Conservation (phyloP, 169 alveolate species). For the Prorocentrum cordatum region DNA sequence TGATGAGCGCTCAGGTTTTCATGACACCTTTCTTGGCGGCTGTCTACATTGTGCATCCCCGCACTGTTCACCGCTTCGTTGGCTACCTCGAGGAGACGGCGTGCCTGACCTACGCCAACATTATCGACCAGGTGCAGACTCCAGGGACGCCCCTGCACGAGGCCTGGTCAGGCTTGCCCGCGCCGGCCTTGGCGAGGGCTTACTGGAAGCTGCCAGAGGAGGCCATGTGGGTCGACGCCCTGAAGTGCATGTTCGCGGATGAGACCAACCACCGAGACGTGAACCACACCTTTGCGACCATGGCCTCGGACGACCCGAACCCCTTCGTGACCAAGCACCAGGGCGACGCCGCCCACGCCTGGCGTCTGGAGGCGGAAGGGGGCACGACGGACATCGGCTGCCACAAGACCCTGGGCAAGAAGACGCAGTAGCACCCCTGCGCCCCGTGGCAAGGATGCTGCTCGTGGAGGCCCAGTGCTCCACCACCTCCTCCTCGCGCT, state of each 20-base stretch:
- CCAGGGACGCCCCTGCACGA: constrained; percentile 20
- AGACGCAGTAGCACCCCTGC: too few relatives aligned
- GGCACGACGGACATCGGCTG: background rate
- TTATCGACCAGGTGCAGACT: constrained; percentile 23
- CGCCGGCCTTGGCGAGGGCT: constrained; percentile 5
- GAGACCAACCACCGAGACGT: constrained; percentile 39
- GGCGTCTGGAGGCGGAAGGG: constrained; percentile 1
- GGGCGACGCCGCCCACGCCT: background rate
- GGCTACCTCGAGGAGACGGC: constrained; percentile 31
- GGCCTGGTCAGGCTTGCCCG: background rate
- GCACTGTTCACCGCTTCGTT: background rate
- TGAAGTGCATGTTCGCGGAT: constrained; percentile 56
- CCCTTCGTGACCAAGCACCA: constrained; percentile 24
- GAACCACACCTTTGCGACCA: constrained; percentile 44
- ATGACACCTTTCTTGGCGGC: constrained; percentile 26
- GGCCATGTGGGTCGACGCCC: constrained; percentile 42
- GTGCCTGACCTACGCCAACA: constrained; percentile 52
- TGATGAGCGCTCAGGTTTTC: background rate
- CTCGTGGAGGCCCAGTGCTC: too few relatives aligned
- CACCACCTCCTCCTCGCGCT: too few relatives aligned
- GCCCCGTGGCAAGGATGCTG: too few relatives aligned
- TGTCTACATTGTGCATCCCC: constrained; percentile 1
- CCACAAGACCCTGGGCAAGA: too few relatives aligned
- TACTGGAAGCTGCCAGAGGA: constrained; percentile 22
- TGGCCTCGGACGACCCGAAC: constrained; percentile 20